Evolutionary conservation across 805 yeast genomes (phyloP).

Genomic region (Sugiyamaella marilandica): DNA sequence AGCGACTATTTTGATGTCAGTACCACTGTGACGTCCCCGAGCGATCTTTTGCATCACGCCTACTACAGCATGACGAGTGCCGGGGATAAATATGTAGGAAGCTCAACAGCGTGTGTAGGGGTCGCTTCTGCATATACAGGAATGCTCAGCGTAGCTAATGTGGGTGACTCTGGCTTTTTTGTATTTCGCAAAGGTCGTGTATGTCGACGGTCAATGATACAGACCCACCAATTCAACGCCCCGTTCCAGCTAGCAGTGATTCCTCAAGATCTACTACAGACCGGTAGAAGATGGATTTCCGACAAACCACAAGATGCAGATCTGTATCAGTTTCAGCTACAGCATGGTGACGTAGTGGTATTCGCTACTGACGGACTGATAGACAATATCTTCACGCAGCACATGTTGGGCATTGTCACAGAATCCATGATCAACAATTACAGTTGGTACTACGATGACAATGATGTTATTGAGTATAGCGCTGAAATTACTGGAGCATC

Average conservation of each 20-base stretch:
- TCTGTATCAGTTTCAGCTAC: slow-evolving; percentile 56
- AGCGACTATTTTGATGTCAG: slow-evolving; percentile 5
- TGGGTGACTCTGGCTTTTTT: slow-evolving; percentile 96
- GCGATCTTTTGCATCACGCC: slow-evolving; percentile 49
- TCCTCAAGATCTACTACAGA: slow-evolving; percentile 46
- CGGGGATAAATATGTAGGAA: slow-evolving; percentile 76
- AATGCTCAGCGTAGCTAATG: slow-evolving; percentile 59
- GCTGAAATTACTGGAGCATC: slow-evolving; percentile 33
- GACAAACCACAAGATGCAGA: slow-evolving; percentile 71
- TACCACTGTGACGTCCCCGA: slow-evolving; percentile 34
- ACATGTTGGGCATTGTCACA: slow-evolving; percentile 61
- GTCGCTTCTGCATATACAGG: slow-evolving; percentile 49
- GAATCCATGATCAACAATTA: slow-evolving; percentile 43
- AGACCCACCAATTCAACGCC: slow-evolving; percentile 84
- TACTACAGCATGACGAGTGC: slow-evolving; percentile 49
- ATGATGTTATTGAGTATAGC: slow-evolving; percentile 23
- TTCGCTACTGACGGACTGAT: slow-evolving; percentile 93
- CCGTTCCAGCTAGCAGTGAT: slow-evolving; percentile 87
- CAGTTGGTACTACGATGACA: slow-evolving; percentile 30
- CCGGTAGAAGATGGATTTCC: slow-evolving; percentile 12
- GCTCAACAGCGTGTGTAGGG: slow-evolving; percentile 90
- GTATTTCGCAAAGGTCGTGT: slow-evolving; percentile 64
- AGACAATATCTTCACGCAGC: slow-evolving; percentile 73
- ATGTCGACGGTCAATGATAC: slow-evolving; percentile 64
- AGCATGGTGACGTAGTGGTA: slow-evolving; percentile 68